Evolutionary conservation across 2,329 filamentous ascomycete genomes (phyloP).

Genomic region (Nemania serpens): DNA sequence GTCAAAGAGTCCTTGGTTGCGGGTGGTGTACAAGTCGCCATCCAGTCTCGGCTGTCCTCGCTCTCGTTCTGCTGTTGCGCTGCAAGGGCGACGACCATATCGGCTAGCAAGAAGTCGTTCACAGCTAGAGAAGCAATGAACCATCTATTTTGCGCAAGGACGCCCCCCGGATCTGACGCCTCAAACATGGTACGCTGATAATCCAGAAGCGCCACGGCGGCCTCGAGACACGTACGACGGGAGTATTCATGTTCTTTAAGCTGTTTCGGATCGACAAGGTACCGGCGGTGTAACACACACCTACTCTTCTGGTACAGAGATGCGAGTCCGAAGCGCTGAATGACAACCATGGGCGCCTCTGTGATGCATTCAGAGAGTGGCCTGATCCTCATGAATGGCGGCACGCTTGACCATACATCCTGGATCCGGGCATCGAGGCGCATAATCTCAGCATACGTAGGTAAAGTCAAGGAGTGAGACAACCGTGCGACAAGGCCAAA

Average conservation of each 20-base stretch:
- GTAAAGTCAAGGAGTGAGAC: slow-evolving; percentile 53
- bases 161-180: slow-evolving; percentile 57
- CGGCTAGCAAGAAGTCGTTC: slow-evolving; percentile 65
- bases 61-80: slow-evolving; percentile 49
- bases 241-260: slow-evolving; percentile 57
- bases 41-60: slow-evolving; percentile 43
- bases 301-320: slow-evolving; percentile 59
- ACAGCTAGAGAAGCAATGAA: slow-evolving; percentile 61
- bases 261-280: slow-evolving; percentile 50
- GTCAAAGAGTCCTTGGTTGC: slow-evolving; percentile 48
- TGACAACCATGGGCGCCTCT: slow-evolving; percentile 52
- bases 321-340: slow-evolving; percentile 59
- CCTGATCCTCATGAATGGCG: slow-evolving; percentile 53
- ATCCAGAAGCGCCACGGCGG: slow-evolving; percentile 52
- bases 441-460: slow-evolving; percentile 55
- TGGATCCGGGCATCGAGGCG: slow-evolving; percentile 52
- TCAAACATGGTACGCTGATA: slow-evolving; percentile 55
- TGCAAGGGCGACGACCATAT: slow-evolving; percentile 63
- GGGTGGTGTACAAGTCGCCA: slow-evolving; percentile 39
- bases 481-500: slow-evolving; percentile 57
- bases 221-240: slow-evolving; percentile 54
- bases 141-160: slow-evolving; percentile 58
- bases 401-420: slow-evolving; percentile 52
- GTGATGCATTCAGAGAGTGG: slow-evolving; percentile 55
- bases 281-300: slow-evolving; percentile 60